Evolutionary conservation across 2,329 filamentous ascomycete genomes (phyloP).

Genomic region (Neopestalotiopsis sp.): DNA sequence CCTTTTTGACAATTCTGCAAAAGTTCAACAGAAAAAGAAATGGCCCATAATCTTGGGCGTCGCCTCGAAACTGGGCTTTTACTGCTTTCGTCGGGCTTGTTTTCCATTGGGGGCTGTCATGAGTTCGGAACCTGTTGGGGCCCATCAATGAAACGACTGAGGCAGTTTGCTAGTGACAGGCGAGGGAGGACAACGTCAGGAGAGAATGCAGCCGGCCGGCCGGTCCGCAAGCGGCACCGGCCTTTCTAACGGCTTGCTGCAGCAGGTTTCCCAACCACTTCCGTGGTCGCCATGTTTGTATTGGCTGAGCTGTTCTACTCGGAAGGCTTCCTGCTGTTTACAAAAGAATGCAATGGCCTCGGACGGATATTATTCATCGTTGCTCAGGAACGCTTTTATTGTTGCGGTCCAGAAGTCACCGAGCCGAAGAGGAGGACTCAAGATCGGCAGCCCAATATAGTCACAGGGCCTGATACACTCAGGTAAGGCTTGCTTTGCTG

Average conservation of each 20-base stretch:
- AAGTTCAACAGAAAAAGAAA: too few relatives aligned
- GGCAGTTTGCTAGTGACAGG: conserved; percentile 3
- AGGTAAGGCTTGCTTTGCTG: too few relatives aligned
- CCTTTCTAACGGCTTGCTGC: conserved; percentile 10
- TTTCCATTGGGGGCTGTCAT: background rate
- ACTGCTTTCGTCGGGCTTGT: background rate
- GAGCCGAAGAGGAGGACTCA: background rate
- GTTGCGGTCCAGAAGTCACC: background rate
- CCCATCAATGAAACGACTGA: background rate
- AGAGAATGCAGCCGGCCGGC: conserved; percentile 7
- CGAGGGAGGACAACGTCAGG: conserved; percentile 9
- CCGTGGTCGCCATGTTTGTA: background rate
- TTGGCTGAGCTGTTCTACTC: conserved; percentile 2
- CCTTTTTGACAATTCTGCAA: too few relatives aligned
- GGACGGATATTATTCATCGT: background rate
- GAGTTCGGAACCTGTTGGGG: background rate
- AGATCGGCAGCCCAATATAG: too few relatives aligned
- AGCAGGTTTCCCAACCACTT: conserved; percentile 2
- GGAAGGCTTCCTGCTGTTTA: conserved; percentile 4
- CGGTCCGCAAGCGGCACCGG: conserved; percentile 5
- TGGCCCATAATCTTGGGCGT: too few relatives aligned
- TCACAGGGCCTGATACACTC: too few relatives aligned
- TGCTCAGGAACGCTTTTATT: too few relatives aligned
- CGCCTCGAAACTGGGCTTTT: too few relatives aligned
- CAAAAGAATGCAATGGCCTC: conserved; percentile 2